phyloP scores from a whole-genome alignment of 345 rosid genomes.

The Theobroma cacao region DNA sequence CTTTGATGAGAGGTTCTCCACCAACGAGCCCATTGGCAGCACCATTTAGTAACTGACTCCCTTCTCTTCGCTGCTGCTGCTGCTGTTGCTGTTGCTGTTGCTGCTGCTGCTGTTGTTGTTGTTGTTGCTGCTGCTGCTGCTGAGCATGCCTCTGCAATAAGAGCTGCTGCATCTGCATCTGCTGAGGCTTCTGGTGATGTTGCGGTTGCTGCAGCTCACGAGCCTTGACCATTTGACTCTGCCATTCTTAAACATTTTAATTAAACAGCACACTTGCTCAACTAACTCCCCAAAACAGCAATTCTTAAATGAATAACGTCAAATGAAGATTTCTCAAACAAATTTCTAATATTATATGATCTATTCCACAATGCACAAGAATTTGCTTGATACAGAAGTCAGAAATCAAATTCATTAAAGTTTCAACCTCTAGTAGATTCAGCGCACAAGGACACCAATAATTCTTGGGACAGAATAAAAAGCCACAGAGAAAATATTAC shows the following conservation, averaged over 20 bases:
- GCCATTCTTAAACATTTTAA: constrained; percentile 20
- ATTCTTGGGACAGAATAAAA: not conserved
- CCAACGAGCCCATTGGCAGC: constrained; percentile 23
- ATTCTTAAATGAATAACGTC: not conserved
- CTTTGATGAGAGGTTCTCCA: constrained; percentile 36
- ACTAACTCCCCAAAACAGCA: not conserved
- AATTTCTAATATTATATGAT: not conserved
- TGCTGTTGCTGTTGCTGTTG: constrained; percentile 46
- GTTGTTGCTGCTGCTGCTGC: constrained; percentile 51
- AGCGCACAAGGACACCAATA: not conserved
- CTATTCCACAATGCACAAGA: not conserved
- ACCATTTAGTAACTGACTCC: constrained; percentile 31
- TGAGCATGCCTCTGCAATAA: constrained; percentile 49
- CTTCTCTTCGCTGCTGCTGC: constrained; percentile 40
- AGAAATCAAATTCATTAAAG: not conserved
- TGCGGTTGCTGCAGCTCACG: constrained; percentile 43
- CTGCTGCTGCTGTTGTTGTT: constrained; percentile 44
- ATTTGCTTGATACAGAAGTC: not conserved
- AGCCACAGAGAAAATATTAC: not conserved
- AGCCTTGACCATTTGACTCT: constrained; percentile 50
- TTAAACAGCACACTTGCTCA: constrained; percentile 4
- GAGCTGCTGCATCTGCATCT: constrained; percentile 51
- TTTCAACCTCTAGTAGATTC: not conserved
- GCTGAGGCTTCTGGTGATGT: constrained; percentile 43
- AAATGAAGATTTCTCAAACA: not conserved